Conservation (phyloP, 1,284 basidiomycete species). For the Sporisorium iseilematis-ciliati region DNA sequence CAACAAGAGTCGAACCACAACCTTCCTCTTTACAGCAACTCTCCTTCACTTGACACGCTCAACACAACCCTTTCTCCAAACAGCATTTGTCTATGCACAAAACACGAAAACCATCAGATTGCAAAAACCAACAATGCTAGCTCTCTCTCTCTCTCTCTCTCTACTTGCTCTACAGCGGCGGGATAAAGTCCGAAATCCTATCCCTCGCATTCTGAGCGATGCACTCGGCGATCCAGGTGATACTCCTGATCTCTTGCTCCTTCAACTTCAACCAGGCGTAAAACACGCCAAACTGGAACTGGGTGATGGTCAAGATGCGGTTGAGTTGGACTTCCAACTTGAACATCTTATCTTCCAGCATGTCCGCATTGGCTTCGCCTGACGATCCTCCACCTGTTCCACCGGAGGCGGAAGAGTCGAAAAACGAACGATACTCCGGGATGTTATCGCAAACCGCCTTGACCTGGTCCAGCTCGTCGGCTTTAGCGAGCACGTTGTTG, state of each 20-base stretch:
- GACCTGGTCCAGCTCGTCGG: slow-evolving; percentile 95
- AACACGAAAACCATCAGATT: neutral
- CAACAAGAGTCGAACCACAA: too few relatives aligned
- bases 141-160: too few relatives aligned
- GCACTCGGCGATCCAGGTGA: slow-evolving; percentile 94
- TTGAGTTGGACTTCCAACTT: slow-evolving; percentile 83
- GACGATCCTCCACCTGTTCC: slow-evolving; percentile 15
- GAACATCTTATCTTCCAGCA: slow-evolving; percentile 95
- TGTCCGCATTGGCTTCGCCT: slow-evolving; percentile 72
- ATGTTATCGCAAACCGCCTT: slow-evolving; percentile 87
- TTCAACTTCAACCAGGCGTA: slow-evolving; percentile 76
- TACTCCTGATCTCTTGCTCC: slow-evolving; percentile 97
- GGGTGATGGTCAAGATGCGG: slow-evolving; percentile 65
- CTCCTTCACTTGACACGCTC: too few relatives aligned
- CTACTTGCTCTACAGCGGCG: slow-evolving; percentile 19
- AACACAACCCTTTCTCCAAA: too few relatives aligned
- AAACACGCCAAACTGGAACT: slow-evolving; percentile 67
- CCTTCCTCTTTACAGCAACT: too few relatives aligned
- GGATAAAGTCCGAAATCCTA: slow-evolving; percentile 51
- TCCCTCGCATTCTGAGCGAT: slow-evolving; percentile 65
- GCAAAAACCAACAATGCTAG: neutral
- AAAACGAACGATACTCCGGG: slow-evolving; percentile 90
- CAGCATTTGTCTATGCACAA: neutral
- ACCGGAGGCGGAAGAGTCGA: slow-evolving; percentile 72
- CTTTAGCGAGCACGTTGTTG: slow-evolving; percentile 91